Conservation (phyloP, 352 stramenopile genomes). For the Phytophthora kernoviae region DNA sequence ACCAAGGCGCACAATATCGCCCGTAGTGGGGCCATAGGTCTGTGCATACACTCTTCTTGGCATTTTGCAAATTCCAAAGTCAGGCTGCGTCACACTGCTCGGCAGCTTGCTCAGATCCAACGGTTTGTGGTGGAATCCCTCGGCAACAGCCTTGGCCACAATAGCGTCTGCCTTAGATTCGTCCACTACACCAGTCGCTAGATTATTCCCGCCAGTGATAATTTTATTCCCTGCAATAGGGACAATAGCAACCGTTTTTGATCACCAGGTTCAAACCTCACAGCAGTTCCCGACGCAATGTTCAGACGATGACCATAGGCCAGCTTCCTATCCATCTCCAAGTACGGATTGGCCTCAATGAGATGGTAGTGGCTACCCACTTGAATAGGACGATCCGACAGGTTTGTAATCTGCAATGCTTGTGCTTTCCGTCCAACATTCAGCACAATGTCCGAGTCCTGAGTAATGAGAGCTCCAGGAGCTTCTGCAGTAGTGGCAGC, state of each 20-base stretch:
- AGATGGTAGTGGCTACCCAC: constrained; percentile 97
- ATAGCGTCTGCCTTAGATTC: constrained; percentile 56
- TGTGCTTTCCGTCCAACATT: constrained; percentile 81
- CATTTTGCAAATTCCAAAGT: constrained; percentile 54
- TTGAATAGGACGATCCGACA: constrained; percentile 94
- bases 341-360: constrained; percentile 94
- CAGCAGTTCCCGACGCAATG: constrained; percentile 91
- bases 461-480: constrained; percentile 68
- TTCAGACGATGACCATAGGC: constrained; percentile 95
- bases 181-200: constrained; percentile 86
- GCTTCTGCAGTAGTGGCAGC: constrained; percentile 16
- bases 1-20: constrained; percentile 93
- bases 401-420: constrained; percentile 94
- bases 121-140: constrained; percentile 69
- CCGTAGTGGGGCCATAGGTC: constrained; percentile 93
- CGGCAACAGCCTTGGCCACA: constrained; percentile 48
- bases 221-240: constrained; percentile 90
- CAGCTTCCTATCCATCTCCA: constrained; percentile 94
- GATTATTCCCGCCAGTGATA: constrained; percentile 89
- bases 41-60: constrained; percentile 85
- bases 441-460: constrained; percentile 75
- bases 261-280: constrained; percentile 97
- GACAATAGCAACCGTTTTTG: constrained; percentile 93
- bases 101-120: constrained; percentile 36
- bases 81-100: constrained; percentile 23